These are phyloP conservation scores for Escovopsis sp. DNA, from an alignment of 2,329 filamentous ascomycete species.

Conservation along the genomic window DNA sequence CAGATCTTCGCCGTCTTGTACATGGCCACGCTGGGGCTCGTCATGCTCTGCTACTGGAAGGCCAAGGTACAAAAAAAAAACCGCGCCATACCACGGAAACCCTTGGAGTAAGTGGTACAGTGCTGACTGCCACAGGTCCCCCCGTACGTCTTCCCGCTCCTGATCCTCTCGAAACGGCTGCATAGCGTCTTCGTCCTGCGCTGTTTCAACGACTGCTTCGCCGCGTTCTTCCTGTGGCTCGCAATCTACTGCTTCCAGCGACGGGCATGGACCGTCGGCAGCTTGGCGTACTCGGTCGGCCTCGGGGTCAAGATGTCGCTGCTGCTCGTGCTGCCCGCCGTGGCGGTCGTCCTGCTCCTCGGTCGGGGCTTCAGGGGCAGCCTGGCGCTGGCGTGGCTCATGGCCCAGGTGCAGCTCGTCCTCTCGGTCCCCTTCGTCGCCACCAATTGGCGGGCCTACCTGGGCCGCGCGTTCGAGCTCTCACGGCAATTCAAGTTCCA, in stretches of 20 bases:
- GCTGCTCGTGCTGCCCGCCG: slow-evolving; percentile 65
- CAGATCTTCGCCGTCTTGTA: slow-evolving; percentile 71
- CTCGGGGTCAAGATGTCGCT: slow-evolving; percentile 93
- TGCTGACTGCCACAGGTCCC: slow-evolving; percentile 42
- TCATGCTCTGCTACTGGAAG: slow-evolving; percentile 67
- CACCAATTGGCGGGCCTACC: slow-evolving; percentile 53
- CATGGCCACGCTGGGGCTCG: slow-evolving; percentile 56
- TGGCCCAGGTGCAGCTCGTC: slow-evolving; percentile 62
- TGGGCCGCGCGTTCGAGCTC: slow-evolving; percentile 77
- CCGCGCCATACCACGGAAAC: too few relatives aligned
- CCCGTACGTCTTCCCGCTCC: slow-evolving; percentile 72
- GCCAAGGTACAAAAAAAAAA: slow-evolving; percentile 39
- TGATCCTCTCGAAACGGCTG: slow-evolving; percentile 78
- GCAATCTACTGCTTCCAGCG: slow-evolving; percentile 69
- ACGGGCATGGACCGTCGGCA: slow-evolving; percentile 57
- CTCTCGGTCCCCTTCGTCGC: slow-evolving; percentile 53
- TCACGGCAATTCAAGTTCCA: slow-evolving; percentile 86
- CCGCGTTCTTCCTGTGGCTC: slow-evolving; percentile 66
- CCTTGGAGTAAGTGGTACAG: not conserved
- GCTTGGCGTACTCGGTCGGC: slow-evolving; percentile 59
- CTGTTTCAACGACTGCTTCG: slow-evolving; percentile 93
- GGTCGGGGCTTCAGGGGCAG: slow-evolving; percentile 51
- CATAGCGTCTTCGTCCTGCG: slow-evolving; percentile 89
- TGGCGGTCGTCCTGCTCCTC: slow-evolving; percentile 63
- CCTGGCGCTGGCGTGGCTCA: slow-evolving; percentile 54